phyloP scores from a whole-genome alignment of 306 rosid species.

The Vicia faba region DNA sequence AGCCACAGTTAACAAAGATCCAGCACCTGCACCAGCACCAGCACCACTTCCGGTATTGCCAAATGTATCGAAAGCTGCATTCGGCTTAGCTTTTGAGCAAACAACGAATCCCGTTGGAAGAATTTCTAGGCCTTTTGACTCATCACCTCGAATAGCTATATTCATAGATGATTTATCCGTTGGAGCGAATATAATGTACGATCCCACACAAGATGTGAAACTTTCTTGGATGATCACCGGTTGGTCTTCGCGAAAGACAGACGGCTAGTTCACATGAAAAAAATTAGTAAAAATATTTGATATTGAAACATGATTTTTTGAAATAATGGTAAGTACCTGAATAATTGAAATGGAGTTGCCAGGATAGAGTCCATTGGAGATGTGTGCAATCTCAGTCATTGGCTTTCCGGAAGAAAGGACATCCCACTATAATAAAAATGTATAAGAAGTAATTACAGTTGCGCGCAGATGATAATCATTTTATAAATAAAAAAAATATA shows the following conservation, averaged over 20 bases:
- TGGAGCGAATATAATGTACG: constrained; percentile 59
- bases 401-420: constrained; percentile 46
- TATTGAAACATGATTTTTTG: neutral
- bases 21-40: constrained; percentile 1
- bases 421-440: constrained; percentile 66
- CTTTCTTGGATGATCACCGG: constrained; percentile 68
- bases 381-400: constrained; percentile 47
- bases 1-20: constrained; percentile 64
- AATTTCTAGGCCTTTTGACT: constrained; percentile 45
- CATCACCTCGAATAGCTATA: constrained; percentile 39
- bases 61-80: neutral
- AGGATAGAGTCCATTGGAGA: constrained; percentile 54
- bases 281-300: neutral
- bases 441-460: neutral
- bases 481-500: no score
- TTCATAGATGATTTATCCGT: constrained; percentile 38
- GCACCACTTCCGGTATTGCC: neutral
- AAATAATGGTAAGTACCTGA: constrained; percentile 47
- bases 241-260: constrained; percentile 42
- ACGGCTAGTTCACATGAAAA: constrained; percentile 52
- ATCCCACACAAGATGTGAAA: constrained; percentile 50
- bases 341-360: constrained; percentile 55
- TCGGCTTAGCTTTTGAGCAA: neutral
- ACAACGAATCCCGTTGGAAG: constrained; percentile 77
- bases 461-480: no score